Evolutionary conservation across 768 basidiomycete genomes (phyloP), one percentile per base, ranked within the genome.

Genomic region (Leccinum rimulosum): DNA sequence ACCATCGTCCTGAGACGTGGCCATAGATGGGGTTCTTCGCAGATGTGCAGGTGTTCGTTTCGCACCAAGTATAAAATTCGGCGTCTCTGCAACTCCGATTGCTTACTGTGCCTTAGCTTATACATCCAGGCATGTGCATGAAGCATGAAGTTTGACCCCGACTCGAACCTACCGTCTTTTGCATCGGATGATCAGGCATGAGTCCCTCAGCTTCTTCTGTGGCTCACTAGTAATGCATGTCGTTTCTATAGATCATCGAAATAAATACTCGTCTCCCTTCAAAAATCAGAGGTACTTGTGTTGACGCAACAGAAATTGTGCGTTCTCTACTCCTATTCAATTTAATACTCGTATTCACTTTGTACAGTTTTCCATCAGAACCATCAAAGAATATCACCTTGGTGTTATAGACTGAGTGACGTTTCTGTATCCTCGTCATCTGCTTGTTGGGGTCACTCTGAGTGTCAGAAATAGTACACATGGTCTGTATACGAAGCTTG

Each of bases 251-350:
- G 90, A 89, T 93, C 63, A 95, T 98, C 61, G 25, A 25, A 25
- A 25, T 25, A 74, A 93, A 94, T 64, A 93, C 93, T 1, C 85
- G 87, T 54, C 86, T 98, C 52, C 86, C 97, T 38, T 82, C 98
- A 74, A 96, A 98, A 77, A 93, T 99, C 48, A 95, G 98, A 19
- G 97, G 97, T 35, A 97, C 95, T 22, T 86, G 95, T 70, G 93
- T 98, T 5, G 97, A 99, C 70, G 95, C 95, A 35, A 98, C 95
- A 25, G 95, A 98, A 75, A 97, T 99, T 66, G 95, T 95, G 70
- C 64, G 93, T 64, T 78, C 10, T 52, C 15, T 40, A 22, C 54
- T 17, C 28, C 27, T 47, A 11, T 48, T 31, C 55, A 25, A 25
- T 25, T 3, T 25, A 61, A 12, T 60, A 47, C 54, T 40, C 11